Percentiles rank a stretch among this genome's conserved stretches.
Evolutionary conservation across 441 rosid species (phyloP).

Genomic region (Pelargonium fulgidum): DNA sequence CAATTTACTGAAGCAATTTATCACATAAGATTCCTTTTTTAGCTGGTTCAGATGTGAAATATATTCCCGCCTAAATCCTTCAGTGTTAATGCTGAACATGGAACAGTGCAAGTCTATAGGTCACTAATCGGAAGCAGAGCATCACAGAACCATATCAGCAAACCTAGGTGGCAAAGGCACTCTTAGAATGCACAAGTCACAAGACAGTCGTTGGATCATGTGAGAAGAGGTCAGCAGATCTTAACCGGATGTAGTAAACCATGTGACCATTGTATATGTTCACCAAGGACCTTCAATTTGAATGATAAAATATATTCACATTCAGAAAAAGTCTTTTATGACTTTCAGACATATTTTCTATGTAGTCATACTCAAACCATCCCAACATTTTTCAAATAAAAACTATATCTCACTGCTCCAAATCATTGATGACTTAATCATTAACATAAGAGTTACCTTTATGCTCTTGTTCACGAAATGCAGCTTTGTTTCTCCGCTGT

Average conservation of each 20-base stretch:
- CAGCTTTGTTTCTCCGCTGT: constrained; percentile 47
- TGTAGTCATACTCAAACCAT: too few species aligned
- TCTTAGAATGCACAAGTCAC: neutral
- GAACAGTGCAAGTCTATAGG: neutral
- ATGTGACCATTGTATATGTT: too few species aligned
- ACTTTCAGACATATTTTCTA: too few species aligned
- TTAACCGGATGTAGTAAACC: too few species aligned
- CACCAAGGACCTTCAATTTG: too few species aligned
- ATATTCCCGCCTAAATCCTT: neutral
- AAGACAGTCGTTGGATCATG: neutral
- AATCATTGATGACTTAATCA: constrained; percentile 1
- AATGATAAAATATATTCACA: too few species aligned
- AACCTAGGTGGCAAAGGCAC: neutral
- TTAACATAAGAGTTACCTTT: constrained; percentile 37
- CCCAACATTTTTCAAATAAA: neutral
- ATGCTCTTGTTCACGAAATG: constrained; percentile 30
- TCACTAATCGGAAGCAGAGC: neutral
- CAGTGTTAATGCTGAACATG: neutral
- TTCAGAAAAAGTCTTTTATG: too few species aligned
- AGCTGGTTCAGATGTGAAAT: neutral
- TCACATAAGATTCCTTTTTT: neutral
- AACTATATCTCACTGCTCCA: neutral
- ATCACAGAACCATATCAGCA: neutral
- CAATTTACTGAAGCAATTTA: neutral
- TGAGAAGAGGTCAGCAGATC: neutral